phyloP scores from a whole-genome alignment of 306 rosid genomes.

The Inga laurina region DNA sequence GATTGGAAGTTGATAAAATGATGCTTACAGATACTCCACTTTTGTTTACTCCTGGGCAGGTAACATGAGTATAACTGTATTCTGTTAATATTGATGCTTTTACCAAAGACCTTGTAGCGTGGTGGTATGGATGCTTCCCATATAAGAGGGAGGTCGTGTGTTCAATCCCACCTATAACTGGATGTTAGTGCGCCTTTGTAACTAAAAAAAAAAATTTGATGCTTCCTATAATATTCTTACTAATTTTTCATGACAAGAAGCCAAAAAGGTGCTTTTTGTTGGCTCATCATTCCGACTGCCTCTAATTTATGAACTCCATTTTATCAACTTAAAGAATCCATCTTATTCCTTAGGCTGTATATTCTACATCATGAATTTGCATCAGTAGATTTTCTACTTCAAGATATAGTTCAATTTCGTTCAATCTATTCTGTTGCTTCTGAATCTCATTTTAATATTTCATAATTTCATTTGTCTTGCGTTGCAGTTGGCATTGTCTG shows the following conservation, averaged over 20 bases:
- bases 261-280: not conserved
- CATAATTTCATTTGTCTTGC: constrained; percentile 25
- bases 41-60: constrained; percentile 96
- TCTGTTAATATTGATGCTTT: constrained; percentile 5
- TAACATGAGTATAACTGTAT: constrained; percentile 27
- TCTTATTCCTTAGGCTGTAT: not conserved
- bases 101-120: too few species aligned
- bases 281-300: not conserved
- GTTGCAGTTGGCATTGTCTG: constrained; percentile 83
- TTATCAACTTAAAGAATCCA: not conserved
- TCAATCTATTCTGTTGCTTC: constrained; percentile 23
- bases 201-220: not conserved
- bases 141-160: too few species aligned
- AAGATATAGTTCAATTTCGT: not conserved
- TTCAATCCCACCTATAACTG: too few species aligned
- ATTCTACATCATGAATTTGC: not conserved
- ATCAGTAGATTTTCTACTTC: constrained; percentile 10
- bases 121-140: too few species aligned
- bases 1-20: constrained; percentile 76
- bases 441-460: not conserved
- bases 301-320: not conserved
- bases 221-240: not conserved
- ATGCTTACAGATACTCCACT: constrained; percentile 97
- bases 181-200: too few species aligned
- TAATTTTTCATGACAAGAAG: constrained; percentile 18